Evolutionary conservation across 2,329 filamentous ascomycete genomes (phyloP), one percentile per base, ranked within the genome.

Genomic region (Monosporascus sp.): DNA sequence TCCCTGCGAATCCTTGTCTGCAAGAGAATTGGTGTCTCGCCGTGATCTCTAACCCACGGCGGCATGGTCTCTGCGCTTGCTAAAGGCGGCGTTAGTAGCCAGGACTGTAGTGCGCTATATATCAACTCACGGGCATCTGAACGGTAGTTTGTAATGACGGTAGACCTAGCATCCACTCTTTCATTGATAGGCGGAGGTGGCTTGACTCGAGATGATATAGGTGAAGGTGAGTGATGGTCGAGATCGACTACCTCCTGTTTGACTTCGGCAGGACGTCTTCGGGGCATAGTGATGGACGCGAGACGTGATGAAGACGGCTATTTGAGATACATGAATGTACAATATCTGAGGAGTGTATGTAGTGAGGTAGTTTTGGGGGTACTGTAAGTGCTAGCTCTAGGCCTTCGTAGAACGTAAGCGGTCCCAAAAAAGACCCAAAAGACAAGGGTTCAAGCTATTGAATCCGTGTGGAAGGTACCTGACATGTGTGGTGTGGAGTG

Each of bases 61-160:
- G 52, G 60, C 24, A 50, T 49, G 11, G 64, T 67, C 38, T 65
- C 63, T 2, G 61, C 62, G 24, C 59, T 62, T 1, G 65, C 63
- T 66, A 47, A 43, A 11, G 36, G 35, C 18, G 18, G 25, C 8
- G 36, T 51, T 48, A 51, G 50, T n/a, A 15, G 27, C 39, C n/a
- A 36, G 27, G 36, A 2, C 7, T 25, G n/a, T 9, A 11, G 6
- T 17, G 17, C 17, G 25, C 20, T 48, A 27, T 5, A 9, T 31
- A 18, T 36, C 17, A 8, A 51, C 50, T 51, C 41, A 51, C 50
- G 50, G 31, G 50, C 50, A 18, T 36, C 44, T 5, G 50, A 51
- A n/a, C 50, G 50, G 7, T 44, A 44, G 18, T 48, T 48, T 17
- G 50, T 43, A 17, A 27, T n/a, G 8, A n/a, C 20, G 15, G 31